A percentile compares a stretch with the other conserved stretches of the same genome.
Conservation (phyloP, 257 asterid species). For the Jaltomata sinuosa region DNA sequence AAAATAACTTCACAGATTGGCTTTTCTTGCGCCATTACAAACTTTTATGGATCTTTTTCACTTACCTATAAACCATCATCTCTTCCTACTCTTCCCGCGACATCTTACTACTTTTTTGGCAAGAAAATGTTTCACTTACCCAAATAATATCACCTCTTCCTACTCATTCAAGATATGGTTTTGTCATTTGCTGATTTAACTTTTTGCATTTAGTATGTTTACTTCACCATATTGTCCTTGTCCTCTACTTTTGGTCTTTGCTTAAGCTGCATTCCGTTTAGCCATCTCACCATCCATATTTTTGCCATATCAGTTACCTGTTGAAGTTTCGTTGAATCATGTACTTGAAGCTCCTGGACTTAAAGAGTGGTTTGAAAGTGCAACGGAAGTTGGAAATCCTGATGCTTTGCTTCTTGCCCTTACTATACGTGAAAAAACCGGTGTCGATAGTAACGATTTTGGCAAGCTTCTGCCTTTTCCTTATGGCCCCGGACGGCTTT, state of each 20-base stretch:
- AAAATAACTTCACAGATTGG: background rate
- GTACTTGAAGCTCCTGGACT: slow-evolving; percentile 81
- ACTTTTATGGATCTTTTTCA: background rate
- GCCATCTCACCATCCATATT: background rate
- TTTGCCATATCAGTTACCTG: slow-evolving; percentile 48
- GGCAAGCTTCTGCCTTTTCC: slow-evolving; percentile 78
- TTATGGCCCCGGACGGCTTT: slow-evolving; percentile 48
- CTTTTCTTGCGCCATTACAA: background rate
- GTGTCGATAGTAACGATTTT: slow-evolving; percentile 31
- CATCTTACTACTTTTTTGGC: background rate
- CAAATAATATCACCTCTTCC: background rate
- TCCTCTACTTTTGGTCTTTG: background rate
- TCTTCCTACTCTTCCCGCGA: background rate
- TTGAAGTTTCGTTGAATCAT: slow-evolving; percentile 47
- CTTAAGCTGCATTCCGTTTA: background rate
- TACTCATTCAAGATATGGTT: background rate
- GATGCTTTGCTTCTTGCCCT: slow-evolving; percentile 88
- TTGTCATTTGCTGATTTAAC: background rate
- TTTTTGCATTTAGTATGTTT: background rate
- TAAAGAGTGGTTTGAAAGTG: slow-evolving; percentile 74
- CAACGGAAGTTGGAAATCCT: slow-evolving; percentile 76
- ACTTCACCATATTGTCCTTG: background rate
- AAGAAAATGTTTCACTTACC: background rate
- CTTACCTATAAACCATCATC: background rate
- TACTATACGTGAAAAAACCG: slow-evolving; percentile 49